Base-by-base conservation (phyloP, 805 yeast genomes). In the Zygosaccharomyces kombuchaensis region DNA sequence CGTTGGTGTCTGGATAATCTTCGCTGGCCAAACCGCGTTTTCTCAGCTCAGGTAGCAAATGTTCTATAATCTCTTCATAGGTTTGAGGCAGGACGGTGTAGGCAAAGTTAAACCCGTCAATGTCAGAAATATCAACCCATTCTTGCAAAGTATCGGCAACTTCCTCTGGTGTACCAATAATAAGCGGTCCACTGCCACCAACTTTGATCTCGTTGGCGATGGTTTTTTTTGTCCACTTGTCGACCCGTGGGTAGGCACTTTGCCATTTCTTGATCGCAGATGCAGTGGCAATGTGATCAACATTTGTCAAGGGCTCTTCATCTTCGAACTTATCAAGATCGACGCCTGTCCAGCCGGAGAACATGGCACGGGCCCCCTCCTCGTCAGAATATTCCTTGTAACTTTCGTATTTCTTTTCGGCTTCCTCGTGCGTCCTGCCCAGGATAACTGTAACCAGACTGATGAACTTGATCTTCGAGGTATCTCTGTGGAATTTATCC, bases 261-360 rank as follows among this genome's bases (percentile, higher is more conserved):
- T 59, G 61, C 43, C 65, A 56, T 30, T 44, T 52, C 34, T 60
- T 61, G 4, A 60, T 65, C 19, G 67, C 68, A 3, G 68, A 60
- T 6, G 60, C 56, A 9, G 63, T 62, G 6, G 65, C 62, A 35
- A 57, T 53, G 17, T 63, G 60, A 2, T 60, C 65, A n/a, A 60
- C 53, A 22, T 59, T 56, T 9, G 53, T 53, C 21, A 73, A 53
- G 40, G 70, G 74, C 40, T 68, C 68, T 21, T 70, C 73, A 43
- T 65, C 63, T 12, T 48, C 60, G 53, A 62, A 72, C 21, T 59
- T 54, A 22, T 68, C 63, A 42, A 69, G 62, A 43, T 73, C 76
- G 34, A 68, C 58, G 5, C 73, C 74, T 9, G 71, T 68, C 74
- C 76, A 72, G 2, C 77, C 77, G 22, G 75, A 67, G 51, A 73